A percentile compares a stretch with the other conserved stretches of the same genome.
phyloP scores from a whole-genome alignment of 73 alveolate genomes.

The Uronychia binucleata region DNA sequence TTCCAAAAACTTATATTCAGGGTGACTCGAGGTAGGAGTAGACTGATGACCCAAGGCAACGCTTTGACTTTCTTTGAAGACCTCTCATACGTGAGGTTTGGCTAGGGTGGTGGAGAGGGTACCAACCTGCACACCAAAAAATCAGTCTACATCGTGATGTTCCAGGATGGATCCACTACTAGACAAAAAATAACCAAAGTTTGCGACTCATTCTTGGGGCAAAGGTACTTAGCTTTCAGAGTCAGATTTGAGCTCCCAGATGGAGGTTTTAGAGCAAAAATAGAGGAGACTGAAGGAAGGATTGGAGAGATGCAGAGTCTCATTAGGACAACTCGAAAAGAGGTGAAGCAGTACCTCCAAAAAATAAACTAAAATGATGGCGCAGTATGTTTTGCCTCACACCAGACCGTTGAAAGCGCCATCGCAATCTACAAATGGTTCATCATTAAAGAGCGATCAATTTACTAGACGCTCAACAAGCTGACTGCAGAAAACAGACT shows the following conservation, averaged over 20 bases:
- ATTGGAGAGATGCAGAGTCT: conserved; percentile 53
- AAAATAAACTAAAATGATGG: conserved; percentile 17
- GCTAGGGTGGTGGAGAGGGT: conserved; percentile 40
- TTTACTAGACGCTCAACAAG: conserved; percentile 80
- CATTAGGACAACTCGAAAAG: conserved; percentile 58
- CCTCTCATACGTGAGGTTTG: conserved; percentile 12
- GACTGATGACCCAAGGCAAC: conserved; percentile 68
- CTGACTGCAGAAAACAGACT: conserved; percentile 55
- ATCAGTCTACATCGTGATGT: conserved; percentile 69
- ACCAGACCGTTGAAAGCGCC: conserved; percentile 2
- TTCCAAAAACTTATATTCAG: conserved; percentile 86
- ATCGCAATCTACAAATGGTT: conserved; percentile 61
- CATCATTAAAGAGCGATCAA: conserved; percentile 79
- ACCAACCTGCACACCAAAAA: conserved; percentile 21
- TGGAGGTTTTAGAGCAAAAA: conserved; percentile 37
- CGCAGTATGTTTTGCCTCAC: conserved; percentile 5
- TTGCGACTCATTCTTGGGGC: conserved; percentile 74
- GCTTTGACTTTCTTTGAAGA: conserved; percentile 79
- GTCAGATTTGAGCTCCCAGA: conserved; percentile 20
- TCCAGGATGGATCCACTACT: conserved; percentile 54
- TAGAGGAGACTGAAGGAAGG: conserved; percentile 54
- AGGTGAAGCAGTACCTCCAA: conserved; percentile 57
- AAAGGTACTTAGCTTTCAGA: conserved; percentile 60
- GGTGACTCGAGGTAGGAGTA: conserved; percentile 87
- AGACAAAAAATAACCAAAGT: conserved; percentile 68